phyloP scores from a whole-genome alignment of 2,329 filamentous ascomycete genomes.

The Apiospora pterosperma region DNA sequence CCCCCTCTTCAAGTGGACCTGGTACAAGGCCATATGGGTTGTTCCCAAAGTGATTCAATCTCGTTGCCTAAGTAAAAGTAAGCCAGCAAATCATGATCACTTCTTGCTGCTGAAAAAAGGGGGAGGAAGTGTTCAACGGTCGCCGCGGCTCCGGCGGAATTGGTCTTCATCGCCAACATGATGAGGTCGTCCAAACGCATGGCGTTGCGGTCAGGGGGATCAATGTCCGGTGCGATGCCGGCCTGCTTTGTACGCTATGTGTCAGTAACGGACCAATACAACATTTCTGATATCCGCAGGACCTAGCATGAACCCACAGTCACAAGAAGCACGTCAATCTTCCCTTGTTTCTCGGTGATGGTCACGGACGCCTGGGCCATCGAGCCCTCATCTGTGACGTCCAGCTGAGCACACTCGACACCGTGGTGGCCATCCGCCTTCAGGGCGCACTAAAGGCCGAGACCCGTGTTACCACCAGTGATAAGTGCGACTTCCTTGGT shows the following conservation, averaged over 20 bases:
- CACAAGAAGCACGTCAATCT: neutral
- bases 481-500: constrained; percentile 5
- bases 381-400: constrained; percentile 2
- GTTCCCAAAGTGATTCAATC: neutral
- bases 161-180: neutral
- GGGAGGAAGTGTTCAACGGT: neutral
- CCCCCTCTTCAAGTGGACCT: neutral
- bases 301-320: neutral
- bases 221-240: neutral
- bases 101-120: neutral
- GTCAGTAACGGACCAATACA: neutral
- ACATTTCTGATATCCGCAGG: neutral
- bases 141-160: neutral
- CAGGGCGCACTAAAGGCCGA: neutral
- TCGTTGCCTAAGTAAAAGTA: neutral
- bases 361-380: neutral
- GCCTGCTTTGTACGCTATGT: neutral
- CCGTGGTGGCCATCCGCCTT: neutral
- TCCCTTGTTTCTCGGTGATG: neutral
- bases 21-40: neutral
- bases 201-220: neutral
- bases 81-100: neutral
- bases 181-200: neutral
- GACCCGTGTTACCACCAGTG: constrained; percentile 3
- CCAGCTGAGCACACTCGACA: neutral